A percentile compares a stretch with the other conserved stretches of the same genome.
Evolutionary conservation across 2,329 filamentous ascomycete genomes (phyloP).

Genomic region (Berkeleyomyces rouxiae): DNA sequence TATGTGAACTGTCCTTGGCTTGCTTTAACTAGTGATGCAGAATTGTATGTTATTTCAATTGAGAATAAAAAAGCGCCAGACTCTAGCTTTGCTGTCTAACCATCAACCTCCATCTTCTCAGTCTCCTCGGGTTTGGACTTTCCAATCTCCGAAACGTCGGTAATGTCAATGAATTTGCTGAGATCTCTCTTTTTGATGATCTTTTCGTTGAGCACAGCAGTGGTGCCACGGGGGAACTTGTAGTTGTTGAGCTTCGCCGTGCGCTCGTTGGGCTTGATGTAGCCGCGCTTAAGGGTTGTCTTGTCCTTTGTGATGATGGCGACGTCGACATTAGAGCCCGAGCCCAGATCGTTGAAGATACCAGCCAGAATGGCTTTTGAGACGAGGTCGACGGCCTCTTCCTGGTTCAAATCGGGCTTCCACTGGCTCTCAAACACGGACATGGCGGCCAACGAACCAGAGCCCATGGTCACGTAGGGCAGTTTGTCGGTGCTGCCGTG

Average conservation of each 20-base stretch:
- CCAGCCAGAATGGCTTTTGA: slow-evolving; percentile 82
- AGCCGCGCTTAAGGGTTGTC: slow-evolving; percentile 84
- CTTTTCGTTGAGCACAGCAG: slow-evolving; percentile 89
- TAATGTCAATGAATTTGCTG: slow-evolving; percentile 81
- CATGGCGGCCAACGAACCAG: slow-evolving; percentile 91
- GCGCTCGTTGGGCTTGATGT: slow-evolving; percentile 82
- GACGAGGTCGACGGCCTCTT: slow-evolving; percentile 69
- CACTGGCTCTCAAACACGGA: slow-evolving; percentile 93
- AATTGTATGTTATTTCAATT: neutral
- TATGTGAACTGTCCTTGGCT: neutral
- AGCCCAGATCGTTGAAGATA: slow-evolving; percentile 97
- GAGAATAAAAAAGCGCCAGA: neutral
- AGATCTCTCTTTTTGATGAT: slow-evolving; percentile 88
- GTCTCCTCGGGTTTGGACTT: slow-evolving; percentile 32
- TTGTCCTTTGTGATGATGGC: slow-evolving; percentile 91
- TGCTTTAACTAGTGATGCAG: neutral
- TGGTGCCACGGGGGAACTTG: slow-evolving; percentile 79
- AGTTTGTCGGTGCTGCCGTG: slow-evolving; percentile 98
- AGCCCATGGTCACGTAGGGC: slow-evolving; percentile 98
- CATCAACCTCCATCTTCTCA: slow-evolving; percentile 54
- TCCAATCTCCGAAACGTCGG: slow-evolving; percentile 59
- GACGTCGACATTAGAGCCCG: slow-evolving; percentile 92
- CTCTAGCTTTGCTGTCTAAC: slow-evolving; percentile 23
- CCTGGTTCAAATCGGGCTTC: slow-evolving; percentile 59
- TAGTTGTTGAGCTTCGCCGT: slow-evolving; percentile 87